Evolutionary conservation across 441 rosid species (phyloP).

Genomic region (Euphorbia celastroides): DNA sequence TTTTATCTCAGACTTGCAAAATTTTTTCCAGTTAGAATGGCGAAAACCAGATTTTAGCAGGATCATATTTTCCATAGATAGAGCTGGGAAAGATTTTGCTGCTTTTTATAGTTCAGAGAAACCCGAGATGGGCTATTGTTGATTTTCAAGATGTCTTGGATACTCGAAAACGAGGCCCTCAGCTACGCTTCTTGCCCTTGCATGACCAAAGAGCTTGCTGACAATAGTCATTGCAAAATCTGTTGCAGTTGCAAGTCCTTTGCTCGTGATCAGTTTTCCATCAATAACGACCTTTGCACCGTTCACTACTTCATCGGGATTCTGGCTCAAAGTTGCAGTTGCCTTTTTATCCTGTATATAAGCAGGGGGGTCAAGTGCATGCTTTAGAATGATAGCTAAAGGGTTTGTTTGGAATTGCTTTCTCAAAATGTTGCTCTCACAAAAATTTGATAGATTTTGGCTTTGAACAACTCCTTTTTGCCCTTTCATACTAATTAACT

Average conservation of each 20-base stretch:
- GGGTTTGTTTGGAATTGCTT: no score
- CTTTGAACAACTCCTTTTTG: no score
- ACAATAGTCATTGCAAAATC: slow-evolving; percentile 72
- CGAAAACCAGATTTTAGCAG: neutral
- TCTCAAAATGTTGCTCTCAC: no score
- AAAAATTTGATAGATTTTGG: no score
- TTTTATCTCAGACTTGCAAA: neutral
- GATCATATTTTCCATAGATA: neutral
- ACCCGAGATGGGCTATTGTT: neutral
- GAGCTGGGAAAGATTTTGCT: neutral
- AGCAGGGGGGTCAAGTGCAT: slow-evolving; percentile 11
- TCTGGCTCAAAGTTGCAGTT: slow-evolving; percentile 45
- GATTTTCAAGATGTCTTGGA: slow-evolving; percentile 19
- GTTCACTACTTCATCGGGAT: slow-evolving; percentile 26
- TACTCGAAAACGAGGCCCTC: slow-evolving; percentile 83
- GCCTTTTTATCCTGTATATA: slow-evolving; percentile 53
- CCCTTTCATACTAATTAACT: no score
- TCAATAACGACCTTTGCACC: slow-evolving; percentile 76
- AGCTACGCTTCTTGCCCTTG: slow-evolving; percentile 78
- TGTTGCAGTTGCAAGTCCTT: slow-evolving; percentile 58
- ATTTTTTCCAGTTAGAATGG: no score
- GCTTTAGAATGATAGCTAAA: slow-evolving; percentile 8
- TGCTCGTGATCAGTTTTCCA: slow-evolving; percentile 76
- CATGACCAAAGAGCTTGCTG: slow-evolving; percentile 74
- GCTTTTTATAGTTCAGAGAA: neutral